Percentiles rank a stretch among this genome's conserved stretches.
Evolutionary conservation across 345 rosid genomes (phyloP).

Genomic region (Populus alba): DNA sequence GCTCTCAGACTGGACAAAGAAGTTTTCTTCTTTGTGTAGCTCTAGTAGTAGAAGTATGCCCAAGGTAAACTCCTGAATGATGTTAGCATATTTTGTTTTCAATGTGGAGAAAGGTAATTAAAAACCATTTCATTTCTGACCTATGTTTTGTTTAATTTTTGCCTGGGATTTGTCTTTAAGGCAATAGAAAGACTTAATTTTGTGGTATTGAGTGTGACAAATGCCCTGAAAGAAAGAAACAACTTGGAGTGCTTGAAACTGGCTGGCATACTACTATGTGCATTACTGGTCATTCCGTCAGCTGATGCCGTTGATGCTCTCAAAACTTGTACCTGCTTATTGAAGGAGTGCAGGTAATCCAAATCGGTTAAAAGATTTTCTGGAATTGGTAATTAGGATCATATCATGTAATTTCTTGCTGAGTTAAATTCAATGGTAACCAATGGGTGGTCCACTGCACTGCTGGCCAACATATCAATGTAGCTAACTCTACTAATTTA

Average conservation of each 20-base stretch:
- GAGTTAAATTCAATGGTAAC: neutral
- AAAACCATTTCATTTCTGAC: neutral
- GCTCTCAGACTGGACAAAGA: slow-evolving; percentile 35
- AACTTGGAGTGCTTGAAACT: slow-evolving; percentile 43
- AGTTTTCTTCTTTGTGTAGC: slow-evolving; percentile 25
- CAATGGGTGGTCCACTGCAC: too few species aligned
- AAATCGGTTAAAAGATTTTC: neutral
- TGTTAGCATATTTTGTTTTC: slow-evolving; percentile 7
- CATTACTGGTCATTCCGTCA: slow-evolving; percentile 68
- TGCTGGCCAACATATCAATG: neutral
- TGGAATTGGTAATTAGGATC: neutral
- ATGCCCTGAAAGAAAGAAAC: slow-evolving; percentile 38
- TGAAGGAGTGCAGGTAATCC: slow-evolving; percentile 84
- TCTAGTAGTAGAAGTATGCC: slow-evolving; percentile 10
- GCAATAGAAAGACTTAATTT: slow-evolving; percentile 35
- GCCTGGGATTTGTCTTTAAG: slow-evolving; percentile 16
- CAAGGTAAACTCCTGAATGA: slow-evolving; percentile 33
- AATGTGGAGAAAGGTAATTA: neutral
- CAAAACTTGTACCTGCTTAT: slow-evolving; percentile 85
- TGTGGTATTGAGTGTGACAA: slow-evolving; percentile 32
- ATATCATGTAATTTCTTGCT: neutral
- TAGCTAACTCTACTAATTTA: neutral
- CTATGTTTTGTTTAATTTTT: neutral
- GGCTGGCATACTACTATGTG: slow-evolving; percentile 54
- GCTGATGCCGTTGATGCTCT: slow-evolving; percentile 90